phyloP scores from a whole-genome alignment of 768 basidiomycete genomes.

The Pleurotus pulmonarius region DNA sequence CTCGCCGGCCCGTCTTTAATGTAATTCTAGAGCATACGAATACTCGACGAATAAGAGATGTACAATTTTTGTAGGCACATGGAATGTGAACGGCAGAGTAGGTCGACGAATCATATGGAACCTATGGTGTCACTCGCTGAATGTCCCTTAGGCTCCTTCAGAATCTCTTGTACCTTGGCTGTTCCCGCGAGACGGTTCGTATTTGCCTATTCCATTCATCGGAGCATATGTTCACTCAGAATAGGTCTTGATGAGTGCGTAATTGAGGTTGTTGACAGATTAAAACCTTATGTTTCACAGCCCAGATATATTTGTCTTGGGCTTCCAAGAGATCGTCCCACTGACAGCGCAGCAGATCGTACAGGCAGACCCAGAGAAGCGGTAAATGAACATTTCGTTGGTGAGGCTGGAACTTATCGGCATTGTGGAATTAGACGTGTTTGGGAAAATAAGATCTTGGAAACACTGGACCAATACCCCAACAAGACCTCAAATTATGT shows the following conservation, averaged over 20 bases:
- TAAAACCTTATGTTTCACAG: conserved; percentile 30
- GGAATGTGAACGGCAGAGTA: conserved; percentile 93
- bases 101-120: conserved; percentile 13
- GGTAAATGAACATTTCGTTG: conserved; percentile 34
- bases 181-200: conserved; percentile 77
- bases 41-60: conserved; percentile 78
- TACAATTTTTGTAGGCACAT: conserved; percentile 84
- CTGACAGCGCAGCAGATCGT: conserved; percentile 97
- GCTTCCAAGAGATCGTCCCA: conserved; percentile 97
- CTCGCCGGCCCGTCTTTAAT: background rate
- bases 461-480: conserved; percentile 70
- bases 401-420: background rate
- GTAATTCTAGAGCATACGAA: conserved; percentile 56
- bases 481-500: conserved; percentile 74
- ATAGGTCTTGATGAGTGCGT: conserved; percentile 47
- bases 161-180: conserved; percentile 90
- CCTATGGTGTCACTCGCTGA: too few species aligned
- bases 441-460: conserved; percentile 83
- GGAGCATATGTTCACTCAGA: background rate
- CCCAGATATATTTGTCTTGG: conserved; percentile 87
- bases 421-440: conserved; percentile 49
- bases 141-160: conserved; percentile 51
- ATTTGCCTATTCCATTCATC: background rate
- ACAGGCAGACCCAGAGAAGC: conserved; percentile 92
- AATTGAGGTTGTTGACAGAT: background rate